Evolutionary conservation across 495 filamentous ascomycete species (phyloP), one percentile per base, ranked within the genome.

Genomic region (Podospora sp.): DNA sequence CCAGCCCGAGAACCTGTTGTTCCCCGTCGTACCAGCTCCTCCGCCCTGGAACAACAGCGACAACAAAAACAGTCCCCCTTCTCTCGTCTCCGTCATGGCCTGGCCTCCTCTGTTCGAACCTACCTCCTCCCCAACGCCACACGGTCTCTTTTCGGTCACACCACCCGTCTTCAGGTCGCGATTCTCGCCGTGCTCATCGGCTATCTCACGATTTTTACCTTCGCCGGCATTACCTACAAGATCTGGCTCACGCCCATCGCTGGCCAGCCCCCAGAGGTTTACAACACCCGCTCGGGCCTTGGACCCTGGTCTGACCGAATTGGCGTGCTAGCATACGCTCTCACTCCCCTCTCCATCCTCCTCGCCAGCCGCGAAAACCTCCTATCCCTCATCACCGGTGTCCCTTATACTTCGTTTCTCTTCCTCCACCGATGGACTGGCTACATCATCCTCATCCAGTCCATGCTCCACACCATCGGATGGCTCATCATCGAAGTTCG

Each of bases 361-460:
- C 78, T 91, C 16, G 83, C 82, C 35, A 86, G 77, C 58, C 81
- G 87, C 6, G 88, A 90, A 62, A 87, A 83, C 0, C 76, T 90
- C 2, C 83, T 91, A 4, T 86, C 82, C 0, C 65, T 89, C 27
- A 65, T 89, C 53, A 90, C 87, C 0, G 88, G 89, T 6, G 75
- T 90, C 4, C 87, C 89, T 0, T 90, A 91, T 69, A 86, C 90
- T 65, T 83, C 82, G 60, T 90, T 91, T 78, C 86, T 89, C 77
- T 90, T 91, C 74, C 77, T 92, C 25, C 88, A 90, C 71, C 84
- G 87, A 26, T 89, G 87, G 87, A 74, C 83, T 1, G 88, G 89
- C 0, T 85, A 86, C 51, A 84, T 90, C 65, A 89, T 90, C 68
- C 81, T 88, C 57, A 71, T 86, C 0, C 88, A 90, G 63, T 80